Evolutionary conservation across 352 stramenopile genomes (phyloP).

Genomic region (Globisporangium acanthophoron): DNA sequence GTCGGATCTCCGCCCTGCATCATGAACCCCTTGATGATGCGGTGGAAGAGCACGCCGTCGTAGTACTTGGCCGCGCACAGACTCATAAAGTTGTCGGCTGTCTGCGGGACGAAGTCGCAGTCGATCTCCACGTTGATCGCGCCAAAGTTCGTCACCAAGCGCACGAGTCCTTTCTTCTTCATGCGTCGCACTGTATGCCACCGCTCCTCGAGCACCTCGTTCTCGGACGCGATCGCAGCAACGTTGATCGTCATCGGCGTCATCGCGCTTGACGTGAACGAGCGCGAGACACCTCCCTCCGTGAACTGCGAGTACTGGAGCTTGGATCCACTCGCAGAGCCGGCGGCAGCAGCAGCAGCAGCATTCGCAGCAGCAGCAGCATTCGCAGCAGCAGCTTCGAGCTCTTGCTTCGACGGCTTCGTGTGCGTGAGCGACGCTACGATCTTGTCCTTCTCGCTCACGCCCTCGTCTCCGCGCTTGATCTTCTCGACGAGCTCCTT

Average conservation of each 20-base stretch:
- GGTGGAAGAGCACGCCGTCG: slow-evolving; percentile 94
- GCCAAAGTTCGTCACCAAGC: slow-evolving; percentile 91
- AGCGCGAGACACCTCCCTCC: slow-evolving; percentile 84
- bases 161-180: slow-evolving; percentile 97
- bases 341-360: no score
- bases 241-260: slow-evolving; percentile 64
- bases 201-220: slow-evolving; percentile 60
- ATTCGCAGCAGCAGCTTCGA: slow-evolving; percentile 8
- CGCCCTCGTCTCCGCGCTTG: slow-evolving; percentile 40
- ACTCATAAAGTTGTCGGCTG: slow-evolving; percentile 96
- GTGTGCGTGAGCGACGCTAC: slow-evolving; percentile 62
- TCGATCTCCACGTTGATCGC: slow-evolving; percentile 95
- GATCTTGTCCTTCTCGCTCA: slow-evolving; percentile 75
- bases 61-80: slow-evolving; percentile 93
- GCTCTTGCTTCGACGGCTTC: slow-evolving; percentile 22
- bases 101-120: slow-evolving; percentile 95
- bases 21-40: slow-evolving; percentile 97
- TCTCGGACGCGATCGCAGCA: slow-evolving; percentile 39
- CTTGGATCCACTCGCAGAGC: slow-evolving; percentile 12
- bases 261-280: slow-evolving; percentile 94
- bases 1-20: slow-evolving; percentile 92
- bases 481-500: slow-evolving; percentile 67
- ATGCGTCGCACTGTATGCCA: slow-evolving; percentile 87
- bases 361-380: slow-evolving; percentile 11
- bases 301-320: slow-evolving; percentile 85